These are phyloP conservation scores for Elsinoe ampelina DNA, from an alignment of 2,329 filamentous ascomycete species.

Conservation along the genomic window DNA sequence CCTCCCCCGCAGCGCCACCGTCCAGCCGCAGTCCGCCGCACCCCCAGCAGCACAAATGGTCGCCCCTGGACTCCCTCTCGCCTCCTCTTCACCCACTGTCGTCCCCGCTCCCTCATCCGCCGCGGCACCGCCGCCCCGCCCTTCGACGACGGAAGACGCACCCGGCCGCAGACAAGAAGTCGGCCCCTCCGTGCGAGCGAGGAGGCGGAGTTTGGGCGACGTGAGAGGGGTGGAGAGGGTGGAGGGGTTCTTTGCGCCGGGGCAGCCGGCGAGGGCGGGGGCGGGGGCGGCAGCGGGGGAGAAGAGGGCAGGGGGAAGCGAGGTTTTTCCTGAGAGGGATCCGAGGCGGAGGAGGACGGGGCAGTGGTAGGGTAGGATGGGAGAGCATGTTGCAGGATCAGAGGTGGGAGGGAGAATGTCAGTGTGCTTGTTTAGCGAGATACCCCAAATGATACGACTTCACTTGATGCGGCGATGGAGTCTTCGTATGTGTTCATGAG, in stretches of 20 bases:
- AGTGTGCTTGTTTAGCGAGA: too few relatives aligned
- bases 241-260: constrained; percentile 1
- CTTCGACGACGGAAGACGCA: not conserved
- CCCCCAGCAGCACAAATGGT: not conserved
- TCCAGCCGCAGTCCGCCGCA: not conserved
- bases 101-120: too few relatives aligned
- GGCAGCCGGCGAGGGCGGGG: not conserved
- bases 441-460: too few relatives aligned
- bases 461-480: too few relatives aligned
- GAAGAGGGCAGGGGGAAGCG: not conserved
- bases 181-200: not conserved
- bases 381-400: too few relatives aligned
- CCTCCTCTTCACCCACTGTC: too few relatives aligned
- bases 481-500: not conserved
- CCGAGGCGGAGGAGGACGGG: constrained; percentile 14
- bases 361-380: not conserved
- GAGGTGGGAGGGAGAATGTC: too few relatives aligned
- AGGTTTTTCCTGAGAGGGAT: constrained; percentile 15
- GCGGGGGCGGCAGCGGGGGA: not conserved
- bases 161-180: not conserved
- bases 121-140: not conserved
- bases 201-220: constrained; percentile 4
- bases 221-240: not conserved
- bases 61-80: too few relatives aligned
- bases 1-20: not conserved